Evolutionary conservation across 352 stramenopile genomes (phyloP).

Genomic region (Phytopythium montanum): DNA sequence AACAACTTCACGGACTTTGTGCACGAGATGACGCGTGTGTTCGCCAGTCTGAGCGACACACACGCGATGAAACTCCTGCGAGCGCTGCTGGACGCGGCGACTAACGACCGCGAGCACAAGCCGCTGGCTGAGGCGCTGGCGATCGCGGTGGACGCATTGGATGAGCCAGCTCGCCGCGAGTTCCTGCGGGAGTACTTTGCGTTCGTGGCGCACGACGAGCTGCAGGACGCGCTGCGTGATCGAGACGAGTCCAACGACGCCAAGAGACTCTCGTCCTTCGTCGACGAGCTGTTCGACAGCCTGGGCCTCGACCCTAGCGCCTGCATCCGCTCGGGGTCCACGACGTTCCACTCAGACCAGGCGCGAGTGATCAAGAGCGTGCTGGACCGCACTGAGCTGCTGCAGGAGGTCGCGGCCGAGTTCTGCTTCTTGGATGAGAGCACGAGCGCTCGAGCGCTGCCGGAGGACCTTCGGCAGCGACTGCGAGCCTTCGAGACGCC

Average conservation of each 20-base stretch:
- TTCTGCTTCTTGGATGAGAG: constrained; percentile 33
- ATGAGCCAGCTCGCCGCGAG: constrained; percentile 27
- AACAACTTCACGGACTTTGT: constrained; percentile 29
- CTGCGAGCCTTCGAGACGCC: constrained; percentile 38
- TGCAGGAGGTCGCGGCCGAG: constrained; percentile 54
- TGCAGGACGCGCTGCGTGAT: constrained; percentile 45
- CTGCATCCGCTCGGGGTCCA: background rate
- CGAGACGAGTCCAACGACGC: constrained; percentile 57
- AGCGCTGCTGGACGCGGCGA: constrained; percentile 33
- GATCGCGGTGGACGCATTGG: constrained; percentile 36
- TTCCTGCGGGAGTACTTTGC: constrained; percentile 68
- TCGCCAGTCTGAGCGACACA: constrained; percentile 25
- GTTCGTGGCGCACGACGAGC: constrained; percentile 37
- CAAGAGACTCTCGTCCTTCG: constrained; percentile 43
- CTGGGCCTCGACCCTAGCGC: constrained; percentile 14
- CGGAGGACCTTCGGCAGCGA: constrained; percentile 17
- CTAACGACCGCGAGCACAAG: constrained; percentile 29
- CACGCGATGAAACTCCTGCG: constrained; percentile 40
- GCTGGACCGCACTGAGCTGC: constrained; percentile 49
- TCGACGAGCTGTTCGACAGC: constrained; percentile 47
- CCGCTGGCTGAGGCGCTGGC: constrained; percentile 38
- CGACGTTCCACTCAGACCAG: constrained; percentile 53
- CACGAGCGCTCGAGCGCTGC: constrained; percentile 14
- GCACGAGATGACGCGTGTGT: constrained; percentile 46
- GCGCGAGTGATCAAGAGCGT: constrained; percentile 42